Conservation (phyloP, 495 filamentous ascomycete species). For the Aspergillus conjunctus region DNA sequence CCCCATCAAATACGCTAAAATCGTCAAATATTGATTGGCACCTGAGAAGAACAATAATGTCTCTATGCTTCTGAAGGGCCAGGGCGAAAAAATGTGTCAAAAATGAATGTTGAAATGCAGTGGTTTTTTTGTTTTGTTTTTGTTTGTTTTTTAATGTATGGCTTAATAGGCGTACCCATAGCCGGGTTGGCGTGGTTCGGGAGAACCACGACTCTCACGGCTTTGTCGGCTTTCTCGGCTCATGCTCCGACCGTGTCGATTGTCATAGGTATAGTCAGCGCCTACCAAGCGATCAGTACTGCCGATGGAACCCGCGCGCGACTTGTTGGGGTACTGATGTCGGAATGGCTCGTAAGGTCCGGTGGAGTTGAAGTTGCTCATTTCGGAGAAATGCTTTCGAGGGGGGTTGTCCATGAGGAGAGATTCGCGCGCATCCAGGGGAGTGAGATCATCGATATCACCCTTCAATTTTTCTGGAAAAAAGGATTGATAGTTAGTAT, state of each 20-base stretch:
- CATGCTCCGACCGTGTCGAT: constrained; percentile 36
- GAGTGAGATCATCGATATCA: constrained; percentile 84
- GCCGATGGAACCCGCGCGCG: constrained; percentile 33
- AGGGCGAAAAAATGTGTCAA: constrained; percentile 3
- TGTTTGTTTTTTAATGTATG: neutral
- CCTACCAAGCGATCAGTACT: constrained; percentile 48
- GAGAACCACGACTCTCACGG: constrained; percentile 31
- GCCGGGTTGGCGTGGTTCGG: constrained; percentile 41
- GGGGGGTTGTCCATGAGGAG: constrained; percentile 66
- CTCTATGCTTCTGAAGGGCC: constrained; percentile 21
- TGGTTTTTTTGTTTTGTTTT: neutral
- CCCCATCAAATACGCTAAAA: constrained; percentile 28
- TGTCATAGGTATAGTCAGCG: constrained; percentile 39
- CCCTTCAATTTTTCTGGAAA: constrained; percentile 73
- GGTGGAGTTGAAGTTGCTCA: constrained; percentile 54
- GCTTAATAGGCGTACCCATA: constrained; percentile 45
- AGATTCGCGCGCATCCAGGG: constrained; percentile 87
- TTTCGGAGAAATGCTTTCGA: constrained; percentile 43
- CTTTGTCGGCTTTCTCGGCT: constrained; percentile 41
- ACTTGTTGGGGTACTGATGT: constrained; percentile 35
- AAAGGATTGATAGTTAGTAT: constrained; percentile 19
- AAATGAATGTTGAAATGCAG: constrained; percentile 7
- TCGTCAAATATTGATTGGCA: constrained; percentile 20
- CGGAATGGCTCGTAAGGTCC: constrained; percentile 49
- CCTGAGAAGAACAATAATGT: constrained; percentile 15